Conservation (phyloP, 805 yeast species). For the Zygoascus biomembranicola region DNA sequence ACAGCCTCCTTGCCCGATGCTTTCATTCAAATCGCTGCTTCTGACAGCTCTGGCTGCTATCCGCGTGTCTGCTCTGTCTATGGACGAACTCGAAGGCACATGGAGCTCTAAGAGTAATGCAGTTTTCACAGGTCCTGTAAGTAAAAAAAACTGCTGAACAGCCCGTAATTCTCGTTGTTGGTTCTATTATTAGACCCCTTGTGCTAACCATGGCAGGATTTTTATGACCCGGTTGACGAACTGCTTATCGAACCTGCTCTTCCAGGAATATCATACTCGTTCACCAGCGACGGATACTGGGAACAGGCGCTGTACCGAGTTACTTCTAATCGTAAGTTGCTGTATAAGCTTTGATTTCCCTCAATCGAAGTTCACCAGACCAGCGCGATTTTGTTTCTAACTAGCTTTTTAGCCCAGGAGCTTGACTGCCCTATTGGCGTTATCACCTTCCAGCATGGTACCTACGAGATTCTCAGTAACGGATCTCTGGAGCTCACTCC, state of each 20-base stretch:
- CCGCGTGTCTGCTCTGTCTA: not conserved
- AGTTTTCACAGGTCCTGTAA: constrained; percentile 92
- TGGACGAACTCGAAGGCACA: constrained; percentile 58
- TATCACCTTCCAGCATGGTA: constrained; percentile 84
- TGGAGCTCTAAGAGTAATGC: constrained; percentile 93
- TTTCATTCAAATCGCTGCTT: not conserved
- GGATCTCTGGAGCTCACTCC: constrained; percentile 70
- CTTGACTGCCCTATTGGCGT: constrained; percentile 83
- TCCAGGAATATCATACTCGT: constrained; percentile 90
- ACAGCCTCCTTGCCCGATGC: not conserved
- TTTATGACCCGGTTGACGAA: constrained; percentile 94
- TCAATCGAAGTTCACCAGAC: no score
- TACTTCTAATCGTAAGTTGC: constrained; percentile 43
- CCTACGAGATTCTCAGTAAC: constrained; percentile 49
- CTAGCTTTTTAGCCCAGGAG: constrained; percentile 30
- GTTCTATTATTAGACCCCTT: constrained; percentile 4
- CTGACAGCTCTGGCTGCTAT: not conserved
- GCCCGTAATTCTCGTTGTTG: not conserved
- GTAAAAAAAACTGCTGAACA: not conserved
- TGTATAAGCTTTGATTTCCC: not conserved
- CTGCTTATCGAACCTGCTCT: constrained; percentile 88
- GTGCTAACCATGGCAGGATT: constrained; percentile 30
- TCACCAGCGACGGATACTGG: constrained; percentile 84
- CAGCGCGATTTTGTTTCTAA: not conserved
- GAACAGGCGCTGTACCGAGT: constrained; percentile 88